Base-by-base conservation (phyloP, 495 filamentous ascomycete genomes). In the Penicillium dipodomyicola region DNA sequence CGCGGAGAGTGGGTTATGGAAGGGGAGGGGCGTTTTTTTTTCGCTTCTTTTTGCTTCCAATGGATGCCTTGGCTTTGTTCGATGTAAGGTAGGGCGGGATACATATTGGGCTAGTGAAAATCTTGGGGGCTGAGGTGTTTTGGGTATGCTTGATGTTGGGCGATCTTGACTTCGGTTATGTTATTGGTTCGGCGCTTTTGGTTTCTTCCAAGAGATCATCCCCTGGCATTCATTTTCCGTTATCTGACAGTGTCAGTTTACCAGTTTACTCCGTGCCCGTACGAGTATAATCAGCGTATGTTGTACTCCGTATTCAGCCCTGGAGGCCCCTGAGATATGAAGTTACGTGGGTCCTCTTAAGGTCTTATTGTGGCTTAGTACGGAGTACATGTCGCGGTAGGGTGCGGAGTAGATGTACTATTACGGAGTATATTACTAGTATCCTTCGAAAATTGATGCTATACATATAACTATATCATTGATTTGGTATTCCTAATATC, bases 11-110 rank as follows among this genome's bases (percentile, higher is more conserved):
- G 49, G 35, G 15, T 48, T 25, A 29, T 8, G 43, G 9, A 30
- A 17, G 45, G n/a, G 44, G n/a, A n/a, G n/a, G n/a, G n/a, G n/a
- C n/a, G n/a, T 22, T 2, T 22, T 22, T 22, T 22, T 22, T 23
- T 23, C 30, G 29, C 41, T 40, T 47, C 22, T 37, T 39, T 39
- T 51, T 40, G 20, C 49, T 51, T 51, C 35, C 15, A 51, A 32
- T 48, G 45, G 23, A 17, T 48, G 9, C 2, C 44, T 48, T 27
- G 41, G 41, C 20, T 49, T n/a, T 25, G 17, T 19, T 20, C 3
- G 7, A 19, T 3, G 25, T 42, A 40, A 41, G 49, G 49, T 29
- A 46, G 19, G 41, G 30, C 33, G 33, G 35, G n/a, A 22, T 15
- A 1, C 11, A 23, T 15, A 39, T 54, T 45, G 52, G 39, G 25